These are phyloP conservation scores for Mycena haematopus DNA, from an alignment of 768 basidiomycete species.

Conservation along the genomic window DNA sequence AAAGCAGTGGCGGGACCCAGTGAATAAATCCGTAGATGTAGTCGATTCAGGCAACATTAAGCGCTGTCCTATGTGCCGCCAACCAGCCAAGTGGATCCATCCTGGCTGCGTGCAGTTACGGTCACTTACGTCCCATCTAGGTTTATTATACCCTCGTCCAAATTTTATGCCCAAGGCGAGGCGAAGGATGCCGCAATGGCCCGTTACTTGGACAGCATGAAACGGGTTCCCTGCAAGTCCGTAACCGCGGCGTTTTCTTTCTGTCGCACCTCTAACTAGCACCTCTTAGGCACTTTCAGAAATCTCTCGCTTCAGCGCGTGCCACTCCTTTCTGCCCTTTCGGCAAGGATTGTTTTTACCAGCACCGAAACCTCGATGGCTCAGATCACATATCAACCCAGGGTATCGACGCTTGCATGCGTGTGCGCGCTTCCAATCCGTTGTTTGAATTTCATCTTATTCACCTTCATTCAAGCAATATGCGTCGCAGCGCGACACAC, in stretches of 20 bases:
- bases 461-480: conserved; percentile 16
- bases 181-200: conserved; percentile 58
- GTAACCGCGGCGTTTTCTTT: conserved; percentile 31
- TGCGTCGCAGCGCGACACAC: conserved; percentile 12
- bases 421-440: conserved; percentile 41
- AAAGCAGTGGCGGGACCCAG: conserved; percentile 75
- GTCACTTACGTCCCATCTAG: background rate
- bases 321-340: conserved; percentile 72
- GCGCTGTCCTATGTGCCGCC: conserved; percentile 81
- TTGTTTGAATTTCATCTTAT: background rate
- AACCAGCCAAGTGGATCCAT: conserved; percentile 47
- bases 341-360: conserved; percentile 83
- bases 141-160: conserved; percentile 78
- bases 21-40: conserved; percentile 56
- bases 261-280: background rate
- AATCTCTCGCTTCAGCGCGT: conserved; percentile 48
- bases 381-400: conserved; percentile 60
- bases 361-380: conserved; percentile 72
- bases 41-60: conserved; percentile 67
- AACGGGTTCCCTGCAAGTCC: conserved; percentile 70
- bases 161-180: conserved; percentile 61
- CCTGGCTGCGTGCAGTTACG: background rate
- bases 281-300: conserved; percentile 62
- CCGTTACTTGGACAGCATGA: conserved; percentile 77
- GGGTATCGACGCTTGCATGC: conserved; percentile 62